A percentile compares a stretch with the other conserved stretches of the same genome.
These are phyloP conservation scores for Erythrobasidium hasegawianum DNA, from an alignment of 1,284 basidiomycete species.

Conservation along the genomic window DNA sequence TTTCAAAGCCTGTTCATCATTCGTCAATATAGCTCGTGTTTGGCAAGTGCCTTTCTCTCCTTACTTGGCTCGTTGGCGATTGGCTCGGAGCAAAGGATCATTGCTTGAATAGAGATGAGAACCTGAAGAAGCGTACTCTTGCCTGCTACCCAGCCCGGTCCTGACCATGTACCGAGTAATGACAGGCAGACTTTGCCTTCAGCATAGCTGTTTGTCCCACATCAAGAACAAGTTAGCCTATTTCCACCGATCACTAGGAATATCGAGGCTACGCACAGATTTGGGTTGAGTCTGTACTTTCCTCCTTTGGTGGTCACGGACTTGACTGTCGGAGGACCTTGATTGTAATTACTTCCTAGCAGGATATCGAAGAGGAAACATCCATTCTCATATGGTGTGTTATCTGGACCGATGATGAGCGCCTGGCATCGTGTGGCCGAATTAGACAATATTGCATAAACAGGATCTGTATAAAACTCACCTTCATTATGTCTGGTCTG, in stretches of 20 bases:
- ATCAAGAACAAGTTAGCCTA: no score
- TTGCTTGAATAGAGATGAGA: slow-evolving; percentile 84
- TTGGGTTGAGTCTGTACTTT: slow-evolving; percentile 83
- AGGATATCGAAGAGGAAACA: slow-evolving; percentile 77
- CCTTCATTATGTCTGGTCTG: slow-evolving; percentile 81
- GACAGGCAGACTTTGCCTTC: slow-evolving; percentile 88
- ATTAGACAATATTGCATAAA: neutral
- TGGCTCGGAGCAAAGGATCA: slow-evolving; percentile 85
- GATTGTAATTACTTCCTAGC: slow-evolving; percentile 75
- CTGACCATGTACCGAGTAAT: slow-evolving; percentile 78
- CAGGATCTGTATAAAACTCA: neutral
- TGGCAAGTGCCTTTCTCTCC: neutral
- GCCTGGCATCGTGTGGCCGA: neutral
- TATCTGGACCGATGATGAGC: slow-evolving; percentile 58
- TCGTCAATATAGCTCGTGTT: neutral
- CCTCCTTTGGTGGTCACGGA: slow-evolving; percentile 90
- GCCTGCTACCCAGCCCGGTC: slow-evolving; percentile 79
- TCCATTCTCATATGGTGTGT: slow-evolving; percentile 69
- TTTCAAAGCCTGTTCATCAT: slow-evolving; percentile 62
- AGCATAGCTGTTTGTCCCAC: slow-evolving; percentile 54
- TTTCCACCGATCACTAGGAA: no score
- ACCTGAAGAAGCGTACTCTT: slow-evolving; percentile 78
- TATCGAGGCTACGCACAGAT: slow-evolving; percentile 58
- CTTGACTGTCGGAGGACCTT: slow-evolving; percentile 73
- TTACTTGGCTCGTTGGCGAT: slow-evolving; percentile 80